These are phyloP conservation scores for Flaveria ramosissima DNA, from an alignment of 129 eudicot species.

Conservation along the genomic window DNA sequence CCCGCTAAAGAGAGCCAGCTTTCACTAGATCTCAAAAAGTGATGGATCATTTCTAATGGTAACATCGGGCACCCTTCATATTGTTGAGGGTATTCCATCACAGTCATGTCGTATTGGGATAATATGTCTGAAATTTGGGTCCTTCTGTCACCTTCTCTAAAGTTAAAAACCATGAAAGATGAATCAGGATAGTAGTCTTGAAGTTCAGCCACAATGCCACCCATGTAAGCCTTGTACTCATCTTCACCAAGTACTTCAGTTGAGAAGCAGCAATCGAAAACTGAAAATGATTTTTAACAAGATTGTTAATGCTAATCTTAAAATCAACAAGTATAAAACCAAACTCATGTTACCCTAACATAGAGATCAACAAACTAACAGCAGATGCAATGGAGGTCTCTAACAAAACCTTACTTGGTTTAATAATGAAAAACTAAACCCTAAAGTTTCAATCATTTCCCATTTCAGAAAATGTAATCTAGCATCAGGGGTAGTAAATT, in stretches of 20 bases:
- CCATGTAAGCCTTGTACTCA: constrained; percentile 50
- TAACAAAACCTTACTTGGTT: neutral
- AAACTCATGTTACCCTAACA: constrained; percentile 8
- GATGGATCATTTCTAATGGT: constrained; percentile 64
- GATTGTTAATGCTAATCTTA: neutral
- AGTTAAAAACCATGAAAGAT: constrained; percentile 70
- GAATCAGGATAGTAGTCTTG: constrained; percentile 62
- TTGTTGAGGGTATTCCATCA: constrained; percentile 70
- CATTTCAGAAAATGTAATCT: neutral
- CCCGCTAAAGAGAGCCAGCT: constrained; percentile 69
- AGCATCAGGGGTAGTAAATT: neutral
- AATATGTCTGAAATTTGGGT: constrained; percentile 51
- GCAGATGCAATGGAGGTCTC: neutral
- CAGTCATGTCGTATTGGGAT: constrained; percentile 63
- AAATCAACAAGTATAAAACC: neutral
- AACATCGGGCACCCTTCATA: constrained; percentile 62
- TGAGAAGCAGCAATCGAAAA: constrained; percentile 72
- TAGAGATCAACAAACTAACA: neutral
- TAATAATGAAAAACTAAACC: neutral
- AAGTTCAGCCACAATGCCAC: constrained; percentile 55
- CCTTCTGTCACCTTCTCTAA: constrained; percentile 50
- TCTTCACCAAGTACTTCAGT: constrained; percentile 52
- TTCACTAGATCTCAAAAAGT: constrained; percentile 60
- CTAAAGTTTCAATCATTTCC: constrained; percentile 2
- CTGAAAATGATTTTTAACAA: constrained; percentile 38